These are phyloP conservation scores for Curvularia eragrostidis DNA, from an alignment of 2,329 filamentous ascomycete genomes.

Conservation along the genomic window DNA sequence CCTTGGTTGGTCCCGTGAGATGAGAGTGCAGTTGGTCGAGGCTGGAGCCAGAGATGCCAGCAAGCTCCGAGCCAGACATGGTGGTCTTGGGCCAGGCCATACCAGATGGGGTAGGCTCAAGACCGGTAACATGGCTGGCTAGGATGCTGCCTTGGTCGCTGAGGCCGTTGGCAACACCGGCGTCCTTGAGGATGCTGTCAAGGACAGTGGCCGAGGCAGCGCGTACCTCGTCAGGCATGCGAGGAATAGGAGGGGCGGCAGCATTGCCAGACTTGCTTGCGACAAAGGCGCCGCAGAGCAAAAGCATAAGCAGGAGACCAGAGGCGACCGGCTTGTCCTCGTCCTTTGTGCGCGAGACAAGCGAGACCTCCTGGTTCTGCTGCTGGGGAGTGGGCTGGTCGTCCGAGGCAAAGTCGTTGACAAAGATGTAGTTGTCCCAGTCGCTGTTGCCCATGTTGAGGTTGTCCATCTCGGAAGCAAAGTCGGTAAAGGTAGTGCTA, in stretches of 20 bases:
- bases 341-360: constrained; percentile 53
- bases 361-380: constrained; percentile 50
- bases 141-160: constrained; percentile 49
- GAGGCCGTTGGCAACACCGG: constrained; percentile 62
- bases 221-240: constrained; percentile 80
- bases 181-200: constrained; percentile 82
- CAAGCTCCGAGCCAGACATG: constrained; percentile 46
- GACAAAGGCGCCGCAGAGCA: constrained; percentile 95
- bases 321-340: constrained; percentile 72
- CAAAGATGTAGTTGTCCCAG: constrained; percentile 84
- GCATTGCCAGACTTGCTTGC: constrained; percentile 81
- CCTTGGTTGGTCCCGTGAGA: constrained; percentile 69
- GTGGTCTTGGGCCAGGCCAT: constrained; percentile 48
- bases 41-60: constrained; percentile 44
- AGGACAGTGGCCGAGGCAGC: constrained; percentile 78
- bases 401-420: constrained; percentile 72
- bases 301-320: constrained; percentile 88
- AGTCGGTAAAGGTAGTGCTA: constrained; percentile 70
- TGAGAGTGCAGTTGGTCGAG: constrained; percentile 53
- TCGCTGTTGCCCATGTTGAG: constrained; percentile 76
- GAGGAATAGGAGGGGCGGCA: constrained; percentile 73
- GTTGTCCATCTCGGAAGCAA: constrained; percentile 82
- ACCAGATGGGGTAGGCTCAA: constrained; percentile 50
- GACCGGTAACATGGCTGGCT: constrained; percentile 60
- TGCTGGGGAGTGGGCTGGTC: constrained; percentile 48